Evolutionary conservation across 2,329 filamentous ascomycete genomes (phyloP).

Genomic region (Gremmenia infestans): DNA sequence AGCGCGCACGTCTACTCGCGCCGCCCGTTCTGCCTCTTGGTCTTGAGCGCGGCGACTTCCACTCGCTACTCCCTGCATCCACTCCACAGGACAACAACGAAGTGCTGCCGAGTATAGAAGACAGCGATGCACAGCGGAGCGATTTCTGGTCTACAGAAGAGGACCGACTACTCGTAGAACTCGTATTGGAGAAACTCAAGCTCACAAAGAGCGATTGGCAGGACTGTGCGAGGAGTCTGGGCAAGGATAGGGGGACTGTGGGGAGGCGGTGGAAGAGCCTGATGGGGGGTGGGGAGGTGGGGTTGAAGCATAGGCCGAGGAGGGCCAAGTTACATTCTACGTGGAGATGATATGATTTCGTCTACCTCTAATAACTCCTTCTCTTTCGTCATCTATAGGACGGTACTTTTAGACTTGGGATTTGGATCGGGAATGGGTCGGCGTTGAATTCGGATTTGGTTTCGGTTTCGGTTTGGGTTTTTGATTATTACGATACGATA

Average conservation of each 20-base stretch:
- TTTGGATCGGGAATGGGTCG: not conserved
- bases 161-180: constrained; percentile 60
- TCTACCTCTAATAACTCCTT: not conserved
- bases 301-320: constrained; percentile 45
- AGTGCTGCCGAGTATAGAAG: constrained; percentile 28
- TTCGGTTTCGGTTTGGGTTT: not conserved
- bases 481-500: not conserved
- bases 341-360: constrained; percentile 40
- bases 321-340: constrained; percentile 49
- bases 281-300: constrained; percentile 53
- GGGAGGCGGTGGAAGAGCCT: constrained; percentile 60
- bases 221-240: constrained; percentile 59
- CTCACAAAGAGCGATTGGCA: constrained; percentile 62
- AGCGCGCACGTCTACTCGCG: constrained; percentile 51
- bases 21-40: constrained; percentile 57
- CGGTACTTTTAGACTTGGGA: not conserved
- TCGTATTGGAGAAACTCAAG: constrained; percentile 62
- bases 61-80: constrained; percentile 30
- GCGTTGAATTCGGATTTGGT: not conserved
- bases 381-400: not conserved
- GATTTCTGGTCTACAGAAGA: constrained; percentile 56
- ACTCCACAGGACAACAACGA: constrained; percentile 14
- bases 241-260: constrained; percentile 53
- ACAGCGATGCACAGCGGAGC: constrained; percentile 20
- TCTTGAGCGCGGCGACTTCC: constrained; percentile 54